These are phyloP conservation scores for Hypocrella siamensis DNA, from an alignment of 2,329 filamentous ascomycete genomes.

Conservation along the genomic window DNA sequence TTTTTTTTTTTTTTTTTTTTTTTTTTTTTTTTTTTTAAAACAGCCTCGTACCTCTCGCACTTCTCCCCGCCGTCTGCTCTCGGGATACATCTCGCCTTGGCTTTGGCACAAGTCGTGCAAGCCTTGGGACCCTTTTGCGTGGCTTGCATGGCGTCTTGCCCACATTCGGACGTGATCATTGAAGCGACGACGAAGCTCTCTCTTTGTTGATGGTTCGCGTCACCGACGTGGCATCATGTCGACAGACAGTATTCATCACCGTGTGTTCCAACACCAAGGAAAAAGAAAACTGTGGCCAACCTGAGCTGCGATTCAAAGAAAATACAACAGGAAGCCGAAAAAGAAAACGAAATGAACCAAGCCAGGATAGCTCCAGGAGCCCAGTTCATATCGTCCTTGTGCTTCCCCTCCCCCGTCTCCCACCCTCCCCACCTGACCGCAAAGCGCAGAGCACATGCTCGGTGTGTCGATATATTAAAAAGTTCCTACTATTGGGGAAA, in stretches of 20 bases:
- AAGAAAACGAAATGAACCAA: background rate
- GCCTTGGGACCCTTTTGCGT: conserved; percentile 29
- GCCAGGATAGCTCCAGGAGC: no score
- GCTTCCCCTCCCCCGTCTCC: no score
- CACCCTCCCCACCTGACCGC: no score
- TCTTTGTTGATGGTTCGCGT: background rate
- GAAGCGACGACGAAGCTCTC: background rate
- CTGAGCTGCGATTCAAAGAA: no score
- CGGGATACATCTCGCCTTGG: conserved; percentile 33
- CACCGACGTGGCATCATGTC: background rate
- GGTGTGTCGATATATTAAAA: no score
- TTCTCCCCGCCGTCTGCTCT: conserved; percentile 22
- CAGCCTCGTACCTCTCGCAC: conserved; percentile 29
- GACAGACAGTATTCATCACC: background rate
- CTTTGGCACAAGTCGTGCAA: conserved; percentile 33
- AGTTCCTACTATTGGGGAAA: no score
- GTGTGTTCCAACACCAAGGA: background rate
- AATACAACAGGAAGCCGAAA: background rate
- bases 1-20: no score
- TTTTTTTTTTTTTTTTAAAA: no score
- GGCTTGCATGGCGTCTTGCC: conserved; percentile 8
- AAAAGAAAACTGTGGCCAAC: background rate
- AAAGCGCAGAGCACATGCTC: no score
- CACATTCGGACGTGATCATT: background rate
- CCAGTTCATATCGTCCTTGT: no score